Evolutionary conservation across 1,284 basidiomycete genomes (phyloP).

Genomic region (Apiotrichum sp.): DNA sequence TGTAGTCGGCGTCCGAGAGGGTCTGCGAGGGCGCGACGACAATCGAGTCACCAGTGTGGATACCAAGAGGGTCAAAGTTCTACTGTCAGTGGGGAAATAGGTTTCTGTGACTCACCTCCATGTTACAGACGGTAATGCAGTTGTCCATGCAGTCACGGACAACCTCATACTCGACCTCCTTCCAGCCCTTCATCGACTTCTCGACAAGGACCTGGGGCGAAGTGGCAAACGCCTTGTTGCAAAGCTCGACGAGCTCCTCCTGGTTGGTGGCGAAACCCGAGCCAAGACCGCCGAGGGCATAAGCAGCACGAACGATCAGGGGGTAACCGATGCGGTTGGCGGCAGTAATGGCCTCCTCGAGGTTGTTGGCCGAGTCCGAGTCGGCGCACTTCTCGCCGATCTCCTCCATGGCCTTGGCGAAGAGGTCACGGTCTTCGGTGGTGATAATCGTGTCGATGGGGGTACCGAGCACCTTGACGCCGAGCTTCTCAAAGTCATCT

Average conservation of each 20-base stretch:
- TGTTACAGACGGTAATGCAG: constrained; percentile 99
- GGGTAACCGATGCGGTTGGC: constrained; percentile 88
- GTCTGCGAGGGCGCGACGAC: constrained; percentile 98
- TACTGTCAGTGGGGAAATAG: constrained; percentile 35
- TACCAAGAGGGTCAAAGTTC: constrained; percentile 98
- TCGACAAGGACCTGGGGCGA: constrained; percentile 96
- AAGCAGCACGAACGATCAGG: constrained; percentile 93
- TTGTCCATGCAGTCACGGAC: constrained; percentile 90
- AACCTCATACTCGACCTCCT: constrained; percentile 99
- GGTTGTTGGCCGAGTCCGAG: constrained; percentile 69
- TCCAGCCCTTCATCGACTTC: constrained; percentile 99
- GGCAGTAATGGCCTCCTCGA: constrained; percentile 78
- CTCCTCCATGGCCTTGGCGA: constrained; percentile 89
- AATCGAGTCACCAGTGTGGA: constrained; percentile 99
- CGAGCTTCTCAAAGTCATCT: constrained; percentile 81
- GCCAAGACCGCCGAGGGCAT: constrained; percentile 90
- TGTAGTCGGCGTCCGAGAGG: constrained; percentile 93
- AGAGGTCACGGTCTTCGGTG: constrained; percentile 93
- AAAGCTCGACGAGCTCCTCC: constrained; percentile 75
- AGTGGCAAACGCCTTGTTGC: constrained; percentile 90
- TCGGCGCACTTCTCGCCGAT: constrained; percentile 91
- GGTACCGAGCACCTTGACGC: constrained; percentile 90
- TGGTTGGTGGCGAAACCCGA: constrained; percentile 92
- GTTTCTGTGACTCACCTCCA: constrained; percentile 67
- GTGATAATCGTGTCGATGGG: constrained; percentile 96